Evolutionary conservation across 805 yeast species (phyloP).

Genomic region (Kluyveromyces nonfermentans): DNA sequence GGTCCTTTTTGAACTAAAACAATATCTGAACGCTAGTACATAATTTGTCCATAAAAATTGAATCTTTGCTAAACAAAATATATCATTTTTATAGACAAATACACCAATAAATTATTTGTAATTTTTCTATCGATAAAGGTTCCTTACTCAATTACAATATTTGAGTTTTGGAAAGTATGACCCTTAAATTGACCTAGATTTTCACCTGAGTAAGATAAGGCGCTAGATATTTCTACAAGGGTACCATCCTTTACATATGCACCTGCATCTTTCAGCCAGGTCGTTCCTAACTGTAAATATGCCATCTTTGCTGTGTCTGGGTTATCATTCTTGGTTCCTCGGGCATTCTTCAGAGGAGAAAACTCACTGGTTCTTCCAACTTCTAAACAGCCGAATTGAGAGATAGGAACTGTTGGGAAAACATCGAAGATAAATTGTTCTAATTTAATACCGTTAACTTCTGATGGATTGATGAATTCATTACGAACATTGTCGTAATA

Average conservation of each 20-base stretch:
- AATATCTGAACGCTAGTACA: constrained; percentile 6
- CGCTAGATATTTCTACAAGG: constrained; percentile 68
- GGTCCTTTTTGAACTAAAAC: constrained; percentile 22
- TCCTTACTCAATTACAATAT: constrained; percentile 17
- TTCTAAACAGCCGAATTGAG: constrained; percentile 82
- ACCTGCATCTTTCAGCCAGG: constrained; percentile 69
- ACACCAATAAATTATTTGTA: not conserved
- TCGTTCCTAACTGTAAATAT: constrained; percentile 55
- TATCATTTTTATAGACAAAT: too few species aligned
- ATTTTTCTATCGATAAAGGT: too few species aligned
- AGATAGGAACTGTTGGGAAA: constrained; percentile 64
- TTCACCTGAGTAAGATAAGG: constrained; percentile 68
- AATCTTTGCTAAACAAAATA: constrained; percentile 8
- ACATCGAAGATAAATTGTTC: constrained; percentile 98
- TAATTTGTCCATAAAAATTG: constrained; percentile 13
- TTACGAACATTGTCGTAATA: constrained; percentile 41
- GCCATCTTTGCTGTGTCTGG: constrained; percentile 72
- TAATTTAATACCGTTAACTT: constrained; percentile 84
- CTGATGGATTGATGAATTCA: constrained; percentile 47
- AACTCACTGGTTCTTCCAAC: constrained; percentile 81
- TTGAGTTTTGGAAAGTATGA: constrained; percentile 25
- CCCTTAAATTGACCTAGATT: constrained; percentile 52
- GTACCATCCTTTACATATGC: constrained; percentile 41
- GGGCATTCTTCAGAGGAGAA: constrained; percentile 88
- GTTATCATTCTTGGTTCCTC: constrained; percentile 72